Percentiles rank a stretch among this genome's conserved stretches.
Evolutionary conservation across 176 grass and related monocot species (phyloP).

Genomic region (Secale cereale): DNA sequence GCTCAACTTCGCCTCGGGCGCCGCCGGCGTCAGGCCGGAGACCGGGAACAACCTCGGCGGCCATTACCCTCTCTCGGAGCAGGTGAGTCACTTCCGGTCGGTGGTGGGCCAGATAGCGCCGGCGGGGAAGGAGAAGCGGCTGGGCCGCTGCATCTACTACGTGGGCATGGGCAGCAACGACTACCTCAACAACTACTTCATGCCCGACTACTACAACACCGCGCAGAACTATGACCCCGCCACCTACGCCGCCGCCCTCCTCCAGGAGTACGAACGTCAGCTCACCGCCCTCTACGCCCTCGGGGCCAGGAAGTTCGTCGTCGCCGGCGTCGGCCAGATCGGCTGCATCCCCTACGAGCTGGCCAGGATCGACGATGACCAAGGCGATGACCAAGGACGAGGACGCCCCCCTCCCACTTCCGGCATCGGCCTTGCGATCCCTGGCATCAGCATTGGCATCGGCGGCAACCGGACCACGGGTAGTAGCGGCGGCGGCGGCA

Average conservation of each 20-base stretch:
- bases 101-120: slow-evolving; percentile 35
- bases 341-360: slow-evolving; percentile 97
- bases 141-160: slow-evolving; percentile 82
- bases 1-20: slow-evolving; percentile 83
- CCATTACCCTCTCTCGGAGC: slow-evolving; percentile 64
- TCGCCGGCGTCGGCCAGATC: slow-evolving; percentile 69
- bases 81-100: slow-evolving; percentile 68
- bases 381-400: not conserved
- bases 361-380: slow-evolving; percentile 36
- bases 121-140: not conserved
- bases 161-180: slow-evolving; percentile 95
- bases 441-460: slow-evolving; percentile 1
- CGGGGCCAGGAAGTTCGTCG: slow-evolving; percentile 70
- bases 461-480: not conserved
- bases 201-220: slow-evolving; percentile 62
- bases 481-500: not conserved
- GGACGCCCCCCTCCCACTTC: not conserved
- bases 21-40: slow-evolving; percentile 63
- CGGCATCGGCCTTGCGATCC: not conserved
- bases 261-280: slow-evolving; percentile 60
- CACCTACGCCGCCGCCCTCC: slow-evolving; percentile 53
- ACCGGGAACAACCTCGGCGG: slow-evolving; percentile 86
- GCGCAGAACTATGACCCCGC: slow-evolving; percentile 40
- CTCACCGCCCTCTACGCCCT: slow-evolving; percentile 38
- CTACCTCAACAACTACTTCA: slow-evolving; percentile 99